Evolutionary conservation across 805 yeast genomes (phyloP).

Genomic region (Ogataea henricii): DNA sequence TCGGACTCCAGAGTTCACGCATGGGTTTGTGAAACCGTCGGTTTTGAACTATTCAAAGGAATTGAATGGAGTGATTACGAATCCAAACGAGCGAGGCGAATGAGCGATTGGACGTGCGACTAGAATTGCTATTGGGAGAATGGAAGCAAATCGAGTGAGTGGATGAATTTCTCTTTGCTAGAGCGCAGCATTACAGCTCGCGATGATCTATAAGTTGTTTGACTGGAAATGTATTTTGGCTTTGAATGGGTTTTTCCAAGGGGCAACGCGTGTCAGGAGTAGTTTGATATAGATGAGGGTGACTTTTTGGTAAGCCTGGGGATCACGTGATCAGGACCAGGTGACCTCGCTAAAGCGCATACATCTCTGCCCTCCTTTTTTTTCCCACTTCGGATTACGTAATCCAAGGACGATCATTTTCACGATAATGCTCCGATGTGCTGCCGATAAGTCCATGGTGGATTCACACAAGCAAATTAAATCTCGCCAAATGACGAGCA

Average conservation of each 20-base stretch:
- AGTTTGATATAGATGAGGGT: no score
- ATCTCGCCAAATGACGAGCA: neutral
- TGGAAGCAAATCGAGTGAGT: neutral
- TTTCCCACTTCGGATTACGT: no score
- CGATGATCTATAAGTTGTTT: neutral
- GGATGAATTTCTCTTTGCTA: neutral
- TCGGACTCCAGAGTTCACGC: constrained; percentile 38
- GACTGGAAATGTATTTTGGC: neutral
- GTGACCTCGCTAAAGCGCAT: no score
- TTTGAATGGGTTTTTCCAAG: neutral
- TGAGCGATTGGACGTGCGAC: neutral
- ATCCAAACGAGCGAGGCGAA: no score
- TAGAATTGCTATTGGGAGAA: neutral
- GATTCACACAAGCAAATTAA: no score
- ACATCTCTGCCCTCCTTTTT: no score
- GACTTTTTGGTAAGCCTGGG: no score
- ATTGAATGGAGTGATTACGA: constrained; percentile 22
- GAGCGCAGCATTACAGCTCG: neutral
- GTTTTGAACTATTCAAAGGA: constrained; percentile 28
- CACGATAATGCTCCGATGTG: no score
- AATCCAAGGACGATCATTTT: no score
- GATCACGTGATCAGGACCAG: neutral
- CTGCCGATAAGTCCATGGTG: no score
- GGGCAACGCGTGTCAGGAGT: no score
- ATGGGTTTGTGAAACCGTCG: constrained; percentile 22